Evolutionary conservation across 495 filamentous ascomycete genomes (phyloP).

Genomic region (Tuber calosporum): DNA sequence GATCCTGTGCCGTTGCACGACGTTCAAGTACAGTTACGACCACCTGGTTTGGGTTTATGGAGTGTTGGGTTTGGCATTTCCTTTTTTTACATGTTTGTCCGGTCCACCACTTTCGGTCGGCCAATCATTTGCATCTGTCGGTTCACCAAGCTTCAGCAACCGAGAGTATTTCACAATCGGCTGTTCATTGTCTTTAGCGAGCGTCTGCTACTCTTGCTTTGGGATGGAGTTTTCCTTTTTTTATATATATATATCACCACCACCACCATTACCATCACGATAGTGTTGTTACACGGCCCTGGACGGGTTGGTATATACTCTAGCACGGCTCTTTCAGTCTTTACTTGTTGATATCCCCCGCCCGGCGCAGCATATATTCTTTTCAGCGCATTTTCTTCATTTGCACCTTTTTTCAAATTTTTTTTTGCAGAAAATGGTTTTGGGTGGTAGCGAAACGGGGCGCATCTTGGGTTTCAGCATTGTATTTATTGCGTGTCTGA

Average conservation of each 20-base stretch:
- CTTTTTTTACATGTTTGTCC: slow-evolving; percentile 3
- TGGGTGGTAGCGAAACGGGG: slow-evolving; percentile 23
- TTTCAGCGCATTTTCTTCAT: slow-evolving; percentile 7
- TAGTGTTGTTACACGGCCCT: slow-evolving; percentile 10
- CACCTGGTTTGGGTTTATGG: neutral
- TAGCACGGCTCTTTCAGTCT: slow-evolving; percentile 8
- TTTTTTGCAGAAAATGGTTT: slow-evolving; percentile 21
- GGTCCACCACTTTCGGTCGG: neutral
- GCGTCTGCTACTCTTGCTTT: neutral
- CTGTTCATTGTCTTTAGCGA: neutral
- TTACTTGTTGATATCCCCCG: slow-evolving; percentile 13
- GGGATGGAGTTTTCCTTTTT: neutral
- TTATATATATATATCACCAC: neutral
- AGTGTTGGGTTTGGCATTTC: slow-evolving; percentile 1
- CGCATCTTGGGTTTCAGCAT: slow-evolving; percentile 29
- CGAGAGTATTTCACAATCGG: neutral
- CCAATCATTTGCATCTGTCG: neutral
- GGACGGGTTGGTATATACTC: slow-evolving; percentile 21
- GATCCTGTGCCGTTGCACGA: slow-evolving; percentile 26
- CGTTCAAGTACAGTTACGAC: slow-evolving; percentile 30
- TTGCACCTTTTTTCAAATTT: slow-evolving; percentile 13
- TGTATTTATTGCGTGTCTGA: slow-evolving; percentile 24
- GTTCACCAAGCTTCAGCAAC: neutral
- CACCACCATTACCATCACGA: neutral
- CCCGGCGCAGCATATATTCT: slow-evolving; percentile 25